A percentile compares a stretch with the other conserved stretches of the same genome.
phyloP scores from a whole-genome alignment of 2,329 filamentous ascomycete species.

The Aspergillus aculeatus region DNA sequence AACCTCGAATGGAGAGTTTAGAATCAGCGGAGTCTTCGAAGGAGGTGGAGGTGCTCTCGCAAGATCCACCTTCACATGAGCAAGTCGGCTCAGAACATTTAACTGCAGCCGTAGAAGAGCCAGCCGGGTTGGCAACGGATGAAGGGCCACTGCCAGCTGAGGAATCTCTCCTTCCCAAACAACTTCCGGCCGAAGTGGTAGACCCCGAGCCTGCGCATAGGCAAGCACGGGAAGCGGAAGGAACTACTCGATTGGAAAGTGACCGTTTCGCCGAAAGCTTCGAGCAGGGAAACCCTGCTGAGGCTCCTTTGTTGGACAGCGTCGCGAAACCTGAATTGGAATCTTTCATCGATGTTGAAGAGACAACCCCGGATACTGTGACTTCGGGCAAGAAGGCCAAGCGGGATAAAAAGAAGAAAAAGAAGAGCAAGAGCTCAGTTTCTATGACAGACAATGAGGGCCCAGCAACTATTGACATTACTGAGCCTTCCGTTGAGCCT shows the following conservation, averaged over 20 bases:
- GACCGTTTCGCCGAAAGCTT: neutral
- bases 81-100: neutral
- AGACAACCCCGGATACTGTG: conserved; percentile 9
- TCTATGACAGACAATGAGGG: conserved; percentile 11
- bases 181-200: neutral
- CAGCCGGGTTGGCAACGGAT: neutral
- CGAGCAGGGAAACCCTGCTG: neutral
- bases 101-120: neutral
- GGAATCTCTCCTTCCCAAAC: neutral
- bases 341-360: conserved; percentile 8
- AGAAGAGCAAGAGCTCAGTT: conserved; percentile 14
- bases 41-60: neutral
- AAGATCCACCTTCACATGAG: neutral
- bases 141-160: neutral
- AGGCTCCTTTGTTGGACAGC: neutral
- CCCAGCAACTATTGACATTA: neutral
- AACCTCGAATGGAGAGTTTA: no score
- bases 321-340: conserved; percentile 2
- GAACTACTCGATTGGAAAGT: neutral
- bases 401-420: conserved; percentile 26
- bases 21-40: neutral
- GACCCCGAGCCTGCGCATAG: neutral
- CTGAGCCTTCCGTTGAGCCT: neutral
- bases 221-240: neutral
- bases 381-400: conserved; percentile 26